Evolutionary conservation across 2,329 filamentous ascomycete species (phyloP), one percentile per base, ranked within the genome.

Genomic region (Exophiala dermatitidis): DNA sequence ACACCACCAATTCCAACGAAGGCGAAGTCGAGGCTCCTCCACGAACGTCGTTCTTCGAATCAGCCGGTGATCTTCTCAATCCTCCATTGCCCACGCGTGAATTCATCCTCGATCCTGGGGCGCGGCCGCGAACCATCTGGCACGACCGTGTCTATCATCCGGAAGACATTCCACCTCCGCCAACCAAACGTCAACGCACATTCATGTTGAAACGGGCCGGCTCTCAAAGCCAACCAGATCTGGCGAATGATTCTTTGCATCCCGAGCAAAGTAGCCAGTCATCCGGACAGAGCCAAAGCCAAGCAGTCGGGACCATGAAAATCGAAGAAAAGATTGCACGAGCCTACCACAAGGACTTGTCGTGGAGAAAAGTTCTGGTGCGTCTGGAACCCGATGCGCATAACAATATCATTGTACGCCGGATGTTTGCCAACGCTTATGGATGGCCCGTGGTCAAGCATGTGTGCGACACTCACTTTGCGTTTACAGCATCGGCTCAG

Each of bases 301-400:
- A 77, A 74, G 1, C 74, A 72, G 50, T 74, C 74, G 69, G 9
- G 68, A 74, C 34, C 59, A 90, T 97, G 82, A 88, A 87, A 58
- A 90, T 97, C 0, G 93, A 98, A 69, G 93, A 98, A 69, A 97
- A 96, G 71, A 98, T 98, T 61, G 93, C 93, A 1, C 82, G 93
- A 44, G 93, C 90, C 9, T 98, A 98, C 71, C 93, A 98, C 68
- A 83, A 84, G 8, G 89, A 89, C 59, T 72, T 98, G 19, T 88
- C 88, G 1, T 98, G 93, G 93, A 86, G 93, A 43, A 98, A 98
- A 68, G 93, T 98, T 1, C 80, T 98, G 3, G 93, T 98, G 9
- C 86, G 93, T 50, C 77, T 98, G 2, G 91, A 98, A 67, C 93
- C 93, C 0, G 93, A 98, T 70, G 93, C 93, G 0, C 93, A 98